Percentiles rank a stretch among this genome's conserved stretches.
Conservation (phyloP, 306 rosid species). For the Rubus parviflorus region DNA sequence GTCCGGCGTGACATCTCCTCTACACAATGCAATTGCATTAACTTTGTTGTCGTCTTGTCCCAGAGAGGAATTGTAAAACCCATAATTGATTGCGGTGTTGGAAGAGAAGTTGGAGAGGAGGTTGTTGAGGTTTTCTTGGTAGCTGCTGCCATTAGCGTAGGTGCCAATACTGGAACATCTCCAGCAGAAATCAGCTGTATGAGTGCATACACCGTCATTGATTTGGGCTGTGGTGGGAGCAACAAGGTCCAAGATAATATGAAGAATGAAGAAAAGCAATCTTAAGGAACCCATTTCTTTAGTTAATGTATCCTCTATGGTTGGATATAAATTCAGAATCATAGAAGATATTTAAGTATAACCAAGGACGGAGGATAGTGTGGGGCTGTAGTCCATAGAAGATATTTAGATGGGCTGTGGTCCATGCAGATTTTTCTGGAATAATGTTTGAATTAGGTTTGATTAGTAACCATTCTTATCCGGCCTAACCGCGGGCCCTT, state of each 20-base stretch:
- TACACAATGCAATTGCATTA: conserved; percentile 32
- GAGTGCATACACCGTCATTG: too few species aligned
- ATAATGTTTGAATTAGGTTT: too few species aligned
- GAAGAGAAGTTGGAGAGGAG: conserved; percentile 10
- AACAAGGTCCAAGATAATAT: not conserved
- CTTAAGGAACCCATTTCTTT: conserved; percentile 12
- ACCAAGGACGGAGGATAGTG: too few species aligned
- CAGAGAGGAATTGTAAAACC: conserved; percentile 12
- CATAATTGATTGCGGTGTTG: not conserved
- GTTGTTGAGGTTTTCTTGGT: conserved; percentile 13
- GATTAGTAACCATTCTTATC: too few species aligned
- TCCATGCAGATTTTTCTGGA: too few species aligned
- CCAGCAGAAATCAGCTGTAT: conserved; percentile 21
- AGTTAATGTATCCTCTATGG: too few species aligned
- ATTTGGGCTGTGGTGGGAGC: conserved; percentile 7
- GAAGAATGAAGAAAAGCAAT: conserved; percentile 7
- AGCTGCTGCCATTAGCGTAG: conserved; percentile 15
- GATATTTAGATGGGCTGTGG: too few species aligned
- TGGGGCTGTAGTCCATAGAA: too few species aligned
- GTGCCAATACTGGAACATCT: conserved; percentile 7
- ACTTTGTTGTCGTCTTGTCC: conserved; percentile 25
- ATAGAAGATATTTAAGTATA: too few species aligned
- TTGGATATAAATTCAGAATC: too few species aligned
- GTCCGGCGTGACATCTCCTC: not conserved
- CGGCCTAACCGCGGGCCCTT: too few species aligned